Conservation (phyloP, 495 filamentous ascomycete genomes). For the Entonaema liquescens region DNA sequence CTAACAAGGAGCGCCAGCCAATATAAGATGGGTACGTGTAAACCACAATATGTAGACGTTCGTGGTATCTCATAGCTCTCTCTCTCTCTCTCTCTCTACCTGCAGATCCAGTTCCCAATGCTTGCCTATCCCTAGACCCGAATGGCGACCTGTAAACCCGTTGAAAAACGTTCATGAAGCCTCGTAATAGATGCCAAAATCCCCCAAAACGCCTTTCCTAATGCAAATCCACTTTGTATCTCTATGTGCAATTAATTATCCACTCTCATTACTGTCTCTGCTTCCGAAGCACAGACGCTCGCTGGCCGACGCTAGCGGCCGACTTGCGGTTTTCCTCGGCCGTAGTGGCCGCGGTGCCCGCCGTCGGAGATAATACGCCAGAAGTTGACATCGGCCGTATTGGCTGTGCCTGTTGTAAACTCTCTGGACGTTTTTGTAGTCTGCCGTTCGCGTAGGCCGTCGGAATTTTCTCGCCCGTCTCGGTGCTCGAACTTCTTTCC, state of each 20-base stretch:
- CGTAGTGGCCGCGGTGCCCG: neutral
- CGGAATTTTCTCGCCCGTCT: slow-evolving; percentile 34
- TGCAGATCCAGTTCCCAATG: slow-evolving; percentile 16
- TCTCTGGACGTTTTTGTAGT: slow-evolving; percentile 23
- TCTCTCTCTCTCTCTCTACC: neutral
- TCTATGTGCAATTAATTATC: slow-evolving; percentile 3
- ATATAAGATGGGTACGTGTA: neutral
- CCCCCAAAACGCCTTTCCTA: slow-evolving; percentile 20
- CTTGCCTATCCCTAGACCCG: slow-evolving; percentile 21
- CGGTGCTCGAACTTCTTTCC: slow-evolving; percentile 34
- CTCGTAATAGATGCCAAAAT: slow-evolving; percentile 19
- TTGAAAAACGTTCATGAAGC: slow-evolving; percentile 13
- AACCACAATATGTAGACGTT: slow-evolving; percentile 15
- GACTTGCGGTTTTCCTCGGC: slow-evolving; percentile 6
- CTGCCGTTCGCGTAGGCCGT: slow-evolving; percentile 15
- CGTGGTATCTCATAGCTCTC: slow-evolving; percentile 25
- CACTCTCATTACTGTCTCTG: slow-evolving; percentile 9
- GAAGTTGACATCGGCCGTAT: slow-evolving; percentile 10
- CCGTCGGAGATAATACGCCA: neutral
- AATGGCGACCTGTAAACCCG: slow-evolving; percentile 2
- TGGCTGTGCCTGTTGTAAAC: neutral
- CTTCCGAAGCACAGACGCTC: slow-evolving; percentile 30
- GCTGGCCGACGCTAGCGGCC: slow-evolving; percentile 9
- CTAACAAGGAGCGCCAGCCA: neutral
- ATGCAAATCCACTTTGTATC: slow-evolving; percentile 27